phyloP scores from a whole-genome alignment of 306 rosid genomes.

The Cyamopsis tetragonoloba region DNA sequence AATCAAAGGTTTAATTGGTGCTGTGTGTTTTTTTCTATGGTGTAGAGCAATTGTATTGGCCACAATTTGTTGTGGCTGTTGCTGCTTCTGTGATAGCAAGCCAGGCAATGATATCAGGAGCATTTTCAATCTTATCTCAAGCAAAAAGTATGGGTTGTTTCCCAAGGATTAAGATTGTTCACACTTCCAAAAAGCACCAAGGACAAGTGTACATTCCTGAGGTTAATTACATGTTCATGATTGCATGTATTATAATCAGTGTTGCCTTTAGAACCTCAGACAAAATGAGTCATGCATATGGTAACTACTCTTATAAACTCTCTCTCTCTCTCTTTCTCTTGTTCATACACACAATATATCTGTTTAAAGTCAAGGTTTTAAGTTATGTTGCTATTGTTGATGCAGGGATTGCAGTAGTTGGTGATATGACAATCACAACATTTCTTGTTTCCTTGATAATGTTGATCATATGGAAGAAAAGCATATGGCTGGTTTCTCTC shows the following conservation, averaged over 20 bases:
- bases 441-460: conserved; percentile 43
- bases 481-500: conserved; percentile 38
- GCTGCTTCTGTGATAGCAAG: conserved; percentile 69
- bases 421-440: conserved; percentile 60
- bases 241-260: conserved; percentile 47
- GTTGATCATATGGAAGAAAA: conserved; percentile 59
- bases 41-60: conserved; percentile 67
- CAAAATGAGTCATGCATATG: conserved; percentile 61
- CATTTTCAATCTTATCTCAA: conserved; percentile 64
- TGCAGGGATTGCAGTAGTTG: conserved; percentile 56
- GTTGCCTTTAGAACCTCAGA: conserved; percentile 47
- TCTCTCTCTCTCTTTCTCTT: neutral
- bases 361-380: no score
- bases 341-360: no score
- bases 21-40: neutral
- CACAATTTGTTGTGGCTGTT: conserved; percentile 62
- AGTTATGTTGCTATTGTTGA: neutral
- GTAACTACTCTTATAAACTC: conserved; percentile 17
- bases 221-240: conserved; percentile 56
- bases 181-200: conserved; percentile 52
- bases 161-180: conserved; percentile 58
- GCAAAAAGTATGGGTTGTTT: conserved; percentile 60
- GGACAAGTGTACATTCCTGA: conserved; percentile 82
- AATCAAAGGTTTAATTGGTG: neutral
- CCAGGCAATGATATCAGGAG: conserved; percentile 78